Percentiles rank a stretch among this genome's conserved stretches.
phyloP scores from a whole-genome alignment of 352 stramenopile genomes.

The Globisporangium paddicum region DNA sequence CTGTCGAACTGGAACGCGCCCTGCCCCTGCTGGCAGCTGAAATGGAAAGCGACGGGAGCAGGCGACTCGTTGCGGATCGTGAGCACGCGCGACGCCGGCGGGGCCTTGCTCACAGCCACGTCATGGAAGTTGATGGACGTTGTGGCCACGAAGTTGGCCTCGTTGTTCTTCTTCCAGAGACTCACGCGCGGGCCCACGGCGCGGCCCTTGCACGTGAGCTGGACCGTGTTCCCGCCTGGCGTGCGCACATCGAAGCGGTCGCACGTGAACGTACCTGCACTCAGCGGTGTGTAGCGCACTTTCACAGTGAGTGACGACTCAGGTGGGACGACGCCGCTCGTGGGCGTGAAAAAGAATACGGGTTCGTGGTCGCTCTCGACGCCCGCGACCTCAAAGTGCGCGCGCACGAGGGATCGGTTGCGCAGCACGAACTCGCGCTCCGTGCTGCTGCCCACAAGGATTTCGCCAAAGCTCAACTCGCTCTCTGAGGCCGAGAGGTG shows the following conservation, averaged over 20 bases:
- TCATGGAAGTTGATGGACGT: constrained; percentile 90
- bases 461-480: constrained; percentile 81
- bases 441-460: constrained; percentile 52
- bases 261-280: constrained; percentile 83
- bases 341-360: constrained; percentile 81
- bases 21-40: constrained; percentile 57
- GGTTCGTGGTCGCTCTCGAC: constrained; percentile 84
- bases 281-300: constrained; percentile 77
- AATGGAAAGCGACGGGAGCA: constrained; percentile 69
- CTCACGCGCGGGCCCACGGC: constrained; percentile 59
- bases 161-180: constrained; percentile 80
- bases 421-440: constrained; percentile 75
- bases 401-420: constrained; percentile 90
- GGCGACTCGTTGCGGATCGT: constrained; percentile 81
- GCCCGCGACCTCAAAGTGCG: constrained; percentile 63
- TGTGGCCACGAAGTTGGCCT: constrained; percentile 64
- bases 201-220: constrained; percentile 64
- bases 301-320: constrained; percentile 67
- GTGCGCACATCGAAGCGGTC: constrained; percentile 90
- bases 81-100: constrained; percentile 55
- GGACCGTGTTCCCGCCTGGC: constrained; percentile 81
- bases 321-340: constrained; percentile 59
- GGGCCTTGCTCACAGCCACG: constrained; percentile 46
- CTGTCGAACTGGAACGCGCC: constrained; percentile 87
- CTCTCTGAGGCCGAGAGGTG: constrained; percentile 79